These are phyloP conservation scores for Fusarium cicatricum DNA, from an alignment of 2,329 filamentous ascomycete genomes.

Conservation along the genomic window DNA sequence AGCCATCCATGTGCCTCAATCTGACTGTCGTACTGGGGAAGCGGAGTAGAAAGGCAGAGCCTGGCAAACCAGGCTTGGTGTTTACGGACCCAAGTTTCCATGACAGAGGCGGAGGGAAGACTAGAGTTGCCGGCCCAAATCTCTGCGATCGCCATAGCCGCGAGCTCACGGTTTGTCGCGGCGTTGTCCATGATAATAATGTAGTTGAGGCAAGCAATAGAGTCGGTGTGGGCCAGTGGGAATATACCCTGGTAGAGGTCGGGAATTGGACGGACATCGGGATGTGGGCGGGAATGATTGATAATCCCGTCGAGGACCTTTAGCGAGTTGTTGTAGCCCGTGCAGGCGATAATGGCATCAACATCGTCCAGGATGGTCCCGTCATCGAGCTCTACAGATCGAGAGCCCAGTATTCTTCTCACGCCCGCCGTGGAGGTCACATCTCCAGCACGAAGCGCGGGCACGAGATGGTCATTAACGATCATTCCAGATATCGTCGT, in stretches of 20 bases:
- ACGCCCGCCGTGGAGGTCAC: constrained; percentile 19
- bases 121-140: constrained; percentile 49
- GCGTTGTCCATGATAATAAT: constrained; percentile 45
- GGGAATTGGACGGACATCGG: constrained; percentile 37
- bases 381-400: constrained; percentile 36
- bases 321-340: constrained; percentile 44
- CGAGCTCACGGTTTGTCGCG: constrained; percentile 51
- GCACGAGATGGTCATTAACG: constrained; percentile 32
- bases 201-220: constrained; percentile 51
- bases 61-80: constrained; percentile 25
- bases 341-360: constrained; percentile 45
- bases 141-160: constrained; percentile 51
- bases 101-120: constrained; percentile 46
- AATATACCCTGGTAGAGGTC: constrained; percentile 54
- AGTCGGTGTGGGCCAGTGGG: constrained; percentile 49
- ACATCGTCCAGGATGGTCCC: constrained; percentile 37
- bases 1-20: constrained; percentile 46
- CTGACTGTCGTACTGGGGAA: constrained; percentile 28
- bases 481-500: constrained; percentile 20
- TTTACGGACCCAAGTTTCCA: constrained; percentile 41
- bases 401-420: constrained; percentile 27
- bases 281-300: constrained; percentile 8
- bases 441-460: constrained; percentile 18
- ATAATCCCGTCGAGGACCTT: constrained; percentile 21
- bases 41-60: constrained; percentile 13